These are phyloP conservation scores for Ganoderma leucocontextum DNA, from an alignment of 1,284 basidiomycete genomes.

Conservation along the genomic window DNA sequence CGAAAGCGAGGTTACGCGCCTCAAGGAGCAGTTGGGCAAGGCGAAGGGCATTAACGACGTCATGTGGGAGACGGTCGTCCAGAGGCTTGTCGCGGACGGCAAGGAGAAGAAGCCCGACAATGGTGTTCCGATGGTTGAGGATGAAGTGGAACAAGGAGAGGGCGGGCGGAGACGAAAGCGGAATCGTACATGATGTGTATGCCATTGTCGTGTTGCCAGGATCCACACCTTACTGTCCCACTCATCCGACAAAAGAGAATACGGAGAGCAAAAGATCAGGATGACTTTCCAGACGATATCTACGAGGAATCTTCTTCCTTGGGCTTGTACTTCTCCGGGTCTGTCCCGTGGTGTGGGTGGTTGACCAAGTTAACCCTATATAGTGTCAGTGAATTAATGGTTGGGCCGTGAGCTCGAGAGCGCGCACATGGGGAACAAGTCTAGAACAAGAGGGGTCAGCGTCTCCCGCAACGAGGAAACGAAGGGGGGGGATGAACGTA, in stretches of 20 bases:
- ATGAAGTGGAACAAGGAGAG: conserved; percentile 20
- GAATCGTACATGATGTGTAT: conserved; percentile 31
- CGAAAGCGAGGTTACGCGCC: conserved; percentile 70
- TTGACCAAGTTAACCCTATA: conserved; percentile 92
- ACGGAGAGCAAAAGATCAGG: neutral
- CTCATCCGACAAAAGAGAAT: neutral
- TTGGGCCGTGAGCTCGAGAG: neutral
- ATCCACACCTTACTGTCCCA: conserved; percentile 4
- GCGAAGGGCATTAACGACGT: conserved; percentile 88
- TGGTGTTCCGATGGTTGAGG: conserved; percentile 14
- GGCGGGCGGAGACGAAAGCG: conserved; percentile 34
- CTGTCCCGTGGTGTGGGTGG: conserved; percentile 88
- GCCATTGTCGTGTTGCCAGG: no score
- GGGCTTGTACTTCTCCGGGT: conserved; percentile 79
- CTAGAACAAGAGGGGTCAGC: conserved; percentile 45
- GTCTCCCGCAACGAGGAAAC: neutral
- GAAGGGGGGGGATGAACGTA: conserved; percentile 53
- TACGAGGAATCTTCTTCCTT: conserved; percentile 38
- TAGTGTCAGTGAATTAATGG: conserved; percentile 21
- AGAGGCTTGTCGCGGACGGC: conserved; percentile 57
- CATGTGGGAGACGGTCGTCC: conserved; percentile 89
- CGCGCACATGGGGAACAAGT: conserved; percentile 72
- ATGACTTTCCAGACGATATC: conserved; percentile 23
- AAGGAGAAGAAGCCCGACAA: conserved; percentile 37
- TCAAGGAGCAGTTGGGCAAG: conserved; percentile 76